phyloP scores from a whole-genome alignment of 495 filamentous ascomycete species.

The Aspergillus haitiensis region DNA sequence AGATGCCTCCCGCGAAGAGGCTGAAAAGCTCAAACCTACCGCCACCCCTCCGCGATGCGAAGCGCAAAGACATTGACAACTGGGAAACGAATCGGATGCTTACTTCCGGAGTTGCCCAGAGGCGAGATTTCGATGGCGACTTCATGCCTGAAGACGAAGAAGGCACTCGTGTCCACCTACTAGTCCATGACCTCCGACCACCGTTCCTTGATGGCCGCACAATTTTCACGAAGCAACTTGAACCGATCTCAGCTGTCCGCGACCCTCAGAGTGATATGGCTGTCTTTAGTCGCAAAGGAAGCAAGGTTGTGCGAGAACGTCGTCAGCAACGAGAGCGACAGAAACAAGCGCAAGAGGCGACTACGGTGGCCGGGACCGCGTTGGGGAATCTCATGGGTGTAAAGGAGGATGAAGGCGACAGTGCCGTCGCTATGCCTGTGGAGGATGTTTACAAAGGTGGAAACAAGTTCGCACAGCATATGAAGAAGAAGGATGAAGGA shows the following conservation, averaged over 20 bases:
- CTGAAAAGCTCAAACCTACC: constrained; percentile 46
- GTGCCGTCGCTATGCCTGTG: constrained; percentile 70
- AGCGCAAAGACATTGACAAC: constrained; percentile 90
- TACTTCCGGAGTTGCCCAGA: constrained; percentile 90
- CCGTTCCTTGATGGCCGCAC: constrained; percentile 94
- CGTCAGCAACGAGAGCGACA: constrained; percentile 91
- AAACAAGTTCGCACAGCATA: constrained; percentile 85
- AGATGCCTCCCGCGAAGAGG: constrained; percentile 46
- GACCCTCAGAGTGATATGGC: constrained; percentile 99
- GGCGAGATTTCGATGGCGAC: constrained; percentile 74
- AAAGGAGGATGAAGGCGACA: constrained; percentile 92
- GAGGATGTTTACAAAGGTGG: constrained; percentile 67
- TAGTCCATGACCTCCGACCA: constrained; percentile 91
- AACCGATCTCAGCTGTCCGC: constrained; percentile 88
- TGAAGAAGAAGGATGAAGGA: constrained; percentile 81
- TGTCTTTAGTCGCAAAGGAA: constrained; percentile 94
- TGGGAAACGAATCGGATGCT: constrained; percentile 99
- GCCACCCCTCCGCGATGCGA: constrained; percentile 50
- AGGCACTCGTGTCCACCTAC: constrained; percentile 81
- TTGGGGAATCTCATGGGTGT: constrained; percentile 93
- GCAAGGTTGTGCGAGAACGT: constrained; percentile 85
- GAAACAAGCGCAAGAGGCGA: constrained; percentile 93
- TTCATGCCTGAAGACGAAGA: constrained; percentile 92
- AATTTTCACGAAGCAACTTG: constrained; percentile 96
- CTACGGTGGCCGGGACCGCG: constrained; percentile 87